Evolutionary conservation across 768 basidiomycete genomes (phyloP).

Genomic region (Leccinum ochraceum): DNA sequence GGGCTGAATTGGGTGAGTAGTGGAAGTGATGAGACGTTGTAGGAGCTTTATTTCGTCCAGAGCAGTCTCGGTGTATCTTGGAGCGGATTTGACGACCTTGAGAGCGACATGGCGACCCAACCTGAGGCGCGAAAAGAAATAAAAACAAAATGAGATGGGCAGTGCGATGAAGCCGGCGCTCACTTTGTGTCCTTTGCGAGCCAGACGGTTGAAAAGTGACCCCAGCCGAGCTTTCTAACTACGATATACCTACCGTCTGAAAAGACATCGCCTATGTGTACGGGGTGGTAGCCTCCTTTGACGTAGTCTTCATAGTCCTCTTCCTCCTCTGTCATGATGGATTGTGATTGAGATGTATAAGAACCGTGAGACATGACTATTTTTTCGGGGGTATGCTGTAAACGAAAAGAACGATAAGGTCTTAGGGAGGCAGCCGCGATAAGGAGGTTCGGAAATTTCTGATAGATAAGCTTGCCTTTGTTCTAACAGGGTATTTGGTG

Average conservation of each 20-base stretch:
- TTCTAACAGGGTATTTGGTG: conserved; percentile 31
- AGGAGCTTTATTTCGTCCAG: conserved; percentile 98
- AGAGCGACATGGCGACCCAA: conserved; percentile 96
- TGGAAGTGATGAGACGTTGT: conserved; percentile 89
- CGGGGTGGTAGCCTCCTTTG: conserved; percentile 86
- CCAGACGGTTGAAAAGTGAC: conserved; percentile 95
- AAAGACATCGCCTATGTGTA: conserved; percentile 91
- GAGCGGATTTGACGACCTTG: conserved; percentile 98
- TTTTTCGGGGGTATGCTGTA: conserved; percentile 37
- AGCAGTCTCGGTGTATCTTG: conserved; percentile 96
- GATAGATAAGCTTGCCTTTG: conserved; percentile 34
- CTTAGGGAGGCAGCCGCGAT: conserved; percentile 26
- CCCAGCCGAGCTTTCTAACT: conserved; percentile 95
- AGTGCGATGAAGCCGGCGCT: conserved; percentile 26
- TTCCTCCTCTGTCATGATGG: conserved; percentile 88
- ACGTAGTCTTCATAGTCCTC: conserved; percentile 92
- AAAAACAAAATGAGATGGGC: conserved; percentile 8
- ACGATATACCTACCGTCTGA: conserved; percentile 86
- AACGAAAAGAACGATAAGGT: conserved; percentile 34
- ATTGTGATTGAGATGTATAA: conserved; percentile 69
- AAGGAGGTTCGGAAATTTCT: conserved; percentile 27
- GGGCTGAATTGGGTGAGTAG: conserved; percentile 53
- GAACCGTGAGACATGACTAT: conserved; percentile 68
- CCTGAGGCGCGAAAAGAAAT: conserved; percentile 45
- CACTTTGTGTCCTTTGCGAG: conserved; percentile 81